Conservation (phyloP, 2,329 filamentous ascomycete species). For the Sporothrix curviconia region DNA sequence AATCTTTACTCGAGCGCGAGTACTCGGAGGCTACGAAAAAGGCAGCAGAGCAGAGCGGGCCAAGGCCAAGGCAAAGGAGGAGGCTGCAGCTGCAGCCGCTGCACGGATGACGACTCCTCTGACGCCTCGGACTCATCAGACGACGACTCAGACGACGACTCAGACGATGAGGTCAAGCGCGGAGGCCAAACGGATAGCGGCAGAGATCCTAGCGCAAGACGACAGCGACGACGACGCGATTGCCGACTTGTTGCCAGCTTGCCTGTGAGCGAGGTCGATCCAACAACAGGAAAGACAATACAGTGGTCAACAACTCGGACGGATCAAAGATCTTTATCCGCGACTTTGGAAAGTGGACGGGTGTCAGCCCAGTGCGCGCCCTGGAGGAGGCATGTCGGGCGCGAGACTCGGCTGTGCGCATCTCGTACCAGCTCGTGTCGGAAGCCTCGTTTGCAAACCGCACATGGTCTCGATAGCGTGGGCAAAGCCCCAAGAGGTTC, state of each 20-base stretch:
- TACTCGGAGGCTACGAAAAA: slow-evolving; percentile 41
- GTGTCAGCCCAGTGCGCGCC: slow-evolving; percentile 66
- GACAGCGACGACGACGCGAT: slow-evolving; percentile 45
- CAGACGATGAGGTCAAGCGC: slow-evolving; percentile 44
- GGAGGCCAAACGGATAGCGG: slow-evolving; percentile 53
- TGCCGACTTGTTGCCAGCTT: slow-evolving; percentile 51
- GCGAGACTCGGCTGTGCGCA: slow-evolving; percentile 62
- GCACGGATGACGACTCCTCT: slow-evolving; percentile 21
- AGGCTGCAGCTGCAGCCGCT: slow-evolving; percentile 20
- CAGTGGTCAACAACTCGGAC: slow-evolving; percentile 45
- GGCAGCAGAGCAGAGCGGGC: slow-evolving; percentile 26
- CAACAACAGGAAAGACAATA: slow-evolving; percentile 51
- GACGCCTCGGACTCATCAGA: slow-evolving; percentile 24
- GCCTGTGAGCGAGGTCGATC: slow-evolving; percentile 54
- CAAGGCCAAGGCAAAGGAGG: slow-evolving; percentile 24
- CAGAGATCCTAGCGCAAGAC: slow-evolving; percentile 50
- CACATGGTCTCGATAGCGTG: slow-evolving; percentile 70
- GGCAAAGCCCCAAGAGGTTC: slow-evolving; percentile 63
- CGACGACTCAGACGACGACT: slow-evolving; percentile 20
- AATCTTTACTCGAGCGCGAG: slow-evolving; percentile 56
- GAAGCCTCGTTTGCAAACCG: slow-evolving; percentile 68
- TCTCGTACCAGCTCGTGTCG: slow-evolving; percentile 65
- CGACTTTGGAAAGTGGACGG: slow-evolving; percentile 79
- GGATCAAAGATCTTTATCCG: slow-evolving; percentile 57
- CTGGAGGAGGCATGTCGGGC: slow-evolving; percentile 85